Base-by-base conservation (phyloP, 495 filamentous ascomycete species). In the Gamarada debralockiae region DNA sequence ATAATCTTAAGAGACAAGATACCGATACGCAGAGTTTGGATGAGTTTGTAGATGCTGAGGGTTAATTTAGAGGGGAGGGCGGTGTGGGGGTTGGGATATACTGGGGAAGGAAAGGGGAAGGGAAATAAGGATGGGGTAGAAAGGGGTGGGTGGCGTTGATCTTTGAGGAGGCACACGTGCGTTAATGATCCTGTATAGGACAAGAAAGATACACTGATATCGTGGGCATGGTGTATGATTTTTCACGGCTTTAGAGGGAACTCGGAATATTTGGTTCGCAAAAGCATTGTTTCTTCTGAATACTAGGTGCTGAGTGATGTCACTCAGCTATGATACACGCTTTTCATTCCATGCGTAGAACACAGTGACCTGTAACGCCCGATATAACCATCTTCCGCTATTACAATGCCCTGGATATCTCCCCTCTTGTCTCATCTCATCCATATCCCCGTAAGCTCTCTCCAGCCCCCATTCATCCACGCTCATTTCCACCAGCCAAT, bases 11-110 rank as follows among this genome's bases (percentile, higher is more conserved):
- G 20, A 50, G 61, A 24, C 22, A 56, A 25, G 78, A 83, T 53
- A 77, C 77, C 0, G 62, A 70, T 56, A 79, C 74, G 5, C 56
- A 64, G 1, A 69, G 72, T 25, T 56, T 76, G 43, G 77, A 85
- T 51, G 68, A 79, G 45, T 85, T 85, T 60, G 73, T 83, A 31
- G 82, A 85, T 65, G 82, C 81, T 1, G 66, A 78, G 57, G 45
- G 53, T 41, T 63, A 33, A 55, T n/a, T 56, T 50, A 60, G 22
- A 49, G 38, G 38, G 31, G 18, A 41, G n/a, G n/a, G n/a, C n/a
- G n/a, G n/a, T n/a, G n/a, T n/a, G n/a, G n/a, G n/a, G n/a, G n/a
- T n/a, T n/a, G n/a, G n/a, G 23, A 23, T 43, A 18, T 51, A 53
- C 41, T 21, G 54, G 51, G 8, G 57, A 43, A 48, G 13, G 60